These are phyloP conservation scores for Erysimum cheiranthoides DNA, from an alignment of 345 rosid genomes.

Conservation along the genomic window DNA sequence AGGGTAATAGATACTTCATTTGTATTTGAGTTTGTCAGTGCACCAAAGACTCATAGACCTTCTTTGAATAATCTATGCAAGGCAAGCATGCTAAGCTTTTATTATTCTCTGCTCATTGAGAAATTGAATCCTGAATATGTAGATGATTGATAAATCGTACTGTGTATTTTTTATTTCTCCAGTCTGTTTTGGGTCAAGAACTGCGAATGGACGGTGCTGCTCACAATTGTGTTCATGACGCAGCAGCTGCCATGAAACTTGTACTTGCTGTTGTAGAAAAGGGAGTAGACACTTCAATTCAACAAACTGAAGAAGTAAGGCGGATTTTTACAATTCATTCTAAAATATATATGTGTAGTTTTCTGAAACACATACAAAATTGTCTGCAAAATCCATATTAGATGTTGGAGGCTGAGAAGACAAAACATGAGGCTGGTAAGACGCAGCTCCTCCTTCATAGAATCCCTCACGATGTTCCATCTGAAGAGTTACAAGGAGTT, in stretches of 20 bases:
- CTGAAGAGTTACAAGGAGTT: constrained; percentile 52
- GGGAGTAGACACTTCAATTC: constrained; percentile 53
- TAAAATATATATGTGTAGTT: background rate
- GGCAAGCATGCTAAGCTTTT: constrained; percentile 52
- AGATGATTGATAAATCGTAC: background rate
- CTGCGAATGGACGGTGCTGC: constrained; percentile 69
- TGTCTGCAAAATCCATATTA: constrained; percentile 37
- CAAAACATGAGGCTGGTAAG: constrained; percentile 27
- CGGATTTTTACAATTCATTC: background rate
- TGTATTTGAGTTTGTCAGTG: constrained; percentile 61
- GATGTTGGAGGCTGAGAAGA: constrained; percentile 55
- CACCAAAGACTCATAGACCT: constrained; percentile 47
- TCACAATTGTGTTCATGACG: constrained; percentile 86
- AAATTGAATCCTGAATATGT: background rate
- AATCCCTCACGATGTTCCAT: constrained; percentile 62
- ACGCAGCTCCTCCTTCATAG: constrained; percentile 67
- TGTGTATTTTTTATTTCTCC: constrained; percentile 36
- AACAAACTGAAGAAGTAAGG: constrained; percentile 57
- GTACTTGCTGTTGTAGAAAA: constrained; percentile 71
- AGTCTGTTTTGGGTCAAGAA: constrained; percentile 74
- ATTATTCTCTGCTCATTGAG: background rate
- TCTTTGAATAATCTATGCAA: constrained; percentile 81
- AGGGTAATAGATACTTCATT: constrained; percentile 84
- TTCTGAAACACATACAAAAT: background rate
- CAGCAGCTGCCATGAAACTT: constrained; percentile 86